A percentile compares a stretch with the other conserved stretches of the same genome.
These are phyloP conservation scores for Selenicereus undatus DNA, from an alignment of 148 eudicot genomes.

Conservation along the genomic window DNA sequence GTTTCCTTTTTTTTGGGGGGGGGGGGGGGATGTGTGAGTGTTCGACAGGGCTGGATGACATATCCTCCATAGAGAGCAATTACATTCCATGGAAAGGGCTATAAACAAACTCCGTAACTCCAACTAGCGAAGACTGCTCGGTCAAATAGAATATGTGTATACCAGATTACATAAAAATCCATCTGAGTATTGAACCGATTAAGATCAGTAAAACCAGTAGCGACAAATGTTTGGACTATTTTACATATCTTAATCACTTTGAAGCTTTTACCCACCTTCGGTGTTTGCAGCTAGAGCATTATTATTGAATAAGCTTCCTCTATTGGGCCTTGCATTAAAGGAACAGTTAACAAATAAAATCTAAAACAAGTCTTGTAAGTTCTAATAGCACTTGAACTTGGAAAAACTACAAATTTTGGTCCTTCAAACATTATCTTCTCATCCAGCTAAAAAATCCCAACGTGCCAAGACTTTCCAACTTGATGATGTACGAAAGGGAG, in stretches of 20 bases:
- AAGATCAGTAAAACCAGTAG: neutral
- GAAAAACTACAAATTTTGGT: neutral
- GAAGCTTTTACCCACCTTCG: neutral
- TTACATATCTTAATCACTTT: neutral
- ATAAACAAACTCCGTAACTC: neutral
- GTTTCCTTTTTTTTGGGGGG: neutral
- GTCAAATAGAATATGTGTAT: neutral
- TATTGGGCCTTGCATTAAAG: neutral
- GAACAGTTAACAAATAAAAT: neutral
- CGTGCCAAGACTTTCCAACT: neutral
- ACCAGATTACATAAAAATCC: neutral
- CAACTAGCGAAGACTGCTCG: neutral
- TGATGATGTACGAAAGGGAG: neutral
- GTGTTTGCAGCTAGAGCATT: neutral
- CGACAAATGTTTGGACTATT: neutral
- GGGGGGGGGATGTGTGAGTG: neutral
- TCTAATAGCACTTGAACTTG: neutral
- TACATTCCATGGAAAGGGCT: neutral
- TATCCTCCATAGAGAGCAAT: neutral
- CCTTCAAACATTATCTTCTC: neutral
- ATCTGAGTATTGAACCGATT: neutral
- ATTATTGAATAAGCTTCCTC: neutral
- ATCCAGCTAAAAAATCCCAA: neutral
- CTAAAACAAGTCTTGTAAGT: neutral
- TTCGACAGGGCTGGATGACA: neutral